Conservation (phyloP, 1,139 yeast genomes). For the Yamadazyma blattariae region DNA sequence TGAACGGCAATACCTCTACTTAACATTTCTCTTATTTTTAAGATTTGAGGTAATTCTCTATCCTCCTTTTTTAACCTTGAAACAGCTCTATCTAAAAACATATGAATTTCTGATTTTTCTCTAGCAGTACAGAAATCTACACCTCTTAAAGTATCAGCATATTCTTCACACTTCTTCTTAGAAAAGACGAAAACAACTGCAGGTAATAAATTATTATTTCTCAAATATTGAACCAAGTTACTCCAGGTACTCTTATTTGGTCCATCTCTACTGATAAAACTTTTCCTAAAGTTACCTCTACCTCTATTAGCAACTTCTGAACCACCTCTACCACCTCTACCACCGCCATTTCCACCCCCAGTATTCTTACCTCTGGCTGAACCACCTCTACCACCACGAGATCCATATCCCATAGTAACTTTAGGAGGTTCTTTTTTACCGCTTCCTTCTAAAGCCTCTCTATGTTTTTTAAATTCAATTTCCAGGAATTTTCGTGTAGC, state of each 20-base stretch:
- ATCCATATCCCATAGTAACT: constrained; percentile 39
- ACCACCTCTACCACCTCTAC: constrained; percentile 41
- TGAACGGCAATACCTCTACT: constrained; percentile 95
- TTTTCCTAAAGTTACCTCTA: constrained; percentile 35
- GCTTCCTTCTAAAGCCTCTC: constrained; percentile 44
- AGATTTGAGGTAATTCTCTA: constrained; percentile 86
- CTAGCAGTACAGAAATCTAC: constrained; percentile 77
- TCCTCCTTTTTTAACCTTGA: constrained; percentile 88
- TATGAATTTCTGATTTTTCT: constrained; percentile 87
- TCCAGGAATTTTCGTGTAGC: constrained; percentile 68
- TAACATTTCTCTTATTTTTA: constrained; percentile 75
- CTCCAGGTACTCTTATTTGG: constrained; percentile 82
- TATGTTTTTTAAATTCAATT: constrained; percentile 61
- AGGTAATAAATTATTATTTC: constrained; percentile 69
- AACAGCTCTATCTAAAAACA: constrained; percentile 89
- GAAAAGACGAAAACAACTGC: constrained; percentile 93
- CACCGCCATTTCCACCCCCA: constrained; percentile 36
- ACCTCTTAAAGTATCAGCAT: constrained; percentile 74
- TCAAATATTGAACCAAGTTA: constrained; percentile 69
- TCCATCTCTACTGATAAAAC: constrained; percentile 49
- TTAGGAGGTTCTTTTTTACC: constrained; percentile 34
- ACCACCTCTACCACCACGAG: constrained; percentile 46
- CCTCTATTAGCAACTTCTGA: constrained; percentile 27
- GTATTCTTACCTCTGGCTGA: constrained; percentile 42
- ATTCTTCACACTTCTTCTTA: constrained; percentile 88